These are phyloP conservation scores for Agaricus sinodeliciosus DNA, from an alignment of 768 basidiomycete species.

Conservation along the genomic window DNA sequence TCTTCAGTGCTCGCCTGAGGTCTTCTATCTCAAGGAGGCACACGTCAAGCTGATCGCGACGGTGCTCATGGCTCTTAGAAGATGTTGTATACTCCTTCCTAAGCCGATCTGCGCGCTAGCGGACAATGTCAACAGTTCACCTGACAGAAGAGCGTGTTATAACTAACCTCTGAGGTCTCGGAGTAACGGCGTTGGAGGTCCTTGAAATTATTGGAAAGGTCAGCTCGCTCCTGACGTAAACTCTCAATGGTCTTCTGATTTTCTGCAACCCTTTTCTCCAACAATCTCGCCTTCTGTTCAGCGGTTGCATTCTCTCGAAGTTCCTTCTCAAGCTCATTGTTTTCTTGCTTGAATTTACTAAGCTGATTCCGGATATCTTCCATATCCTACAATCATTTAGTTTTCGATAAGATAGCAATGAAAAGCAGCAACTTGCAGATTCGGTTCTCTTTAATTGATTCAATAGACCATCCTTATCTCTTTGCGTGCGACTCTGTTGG, in stretches of 20 bases:
- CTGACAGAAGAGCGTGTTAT: neutral
- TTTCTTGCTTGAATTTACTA: conserved; percentile 65
- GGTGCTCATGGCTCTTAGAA: conserved; percentile 62
- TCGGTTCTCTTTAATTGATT: conserved; percentile 66
- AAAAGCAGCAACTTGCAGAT: conserved; percentile 38
- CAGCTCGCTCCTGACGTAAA: conserved; percentile 68
- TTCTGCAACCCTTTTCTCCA: conserved; percentile 62
- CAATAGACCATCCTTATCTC: conserved; percentile 59
- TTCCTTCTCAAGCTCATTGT: conserved; percentile 65
- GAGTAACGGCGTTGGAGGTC: conserved; percentile 62
- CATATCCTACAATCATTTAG: conserved; percentile 52
- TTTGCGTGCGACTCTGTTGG: conserved; percentile 56
- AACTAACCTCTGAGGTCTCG: conserved; percentile 59
- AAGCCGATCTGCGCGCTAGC: conserved; percentile 49
- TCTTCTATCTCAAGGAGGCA: conserved; percentile 70
- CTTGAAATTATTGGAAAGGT: conserved; percentile 65
- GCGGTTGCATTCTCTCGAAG: conserved; percentile 65
- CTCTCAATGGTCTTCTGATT: conserved; percentile 68
- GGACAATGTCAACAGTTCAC: neutral
- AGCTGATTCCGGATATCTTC: conserved; percentile 67
- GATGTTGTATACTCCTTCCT: conserved; percentile 54
- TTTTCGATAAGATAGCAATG: neutral
- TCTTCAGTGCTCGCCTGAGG: conserved; percentile 59
- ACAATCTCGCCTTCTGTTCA: conserved; percentile 67
- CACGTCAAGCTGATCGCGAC: conserved; percentile 68